phyloP scores from a whole-genome alignment of 2,329 filamentous ascomycete genomes.

The Hypoxylon sp. region DNA sequence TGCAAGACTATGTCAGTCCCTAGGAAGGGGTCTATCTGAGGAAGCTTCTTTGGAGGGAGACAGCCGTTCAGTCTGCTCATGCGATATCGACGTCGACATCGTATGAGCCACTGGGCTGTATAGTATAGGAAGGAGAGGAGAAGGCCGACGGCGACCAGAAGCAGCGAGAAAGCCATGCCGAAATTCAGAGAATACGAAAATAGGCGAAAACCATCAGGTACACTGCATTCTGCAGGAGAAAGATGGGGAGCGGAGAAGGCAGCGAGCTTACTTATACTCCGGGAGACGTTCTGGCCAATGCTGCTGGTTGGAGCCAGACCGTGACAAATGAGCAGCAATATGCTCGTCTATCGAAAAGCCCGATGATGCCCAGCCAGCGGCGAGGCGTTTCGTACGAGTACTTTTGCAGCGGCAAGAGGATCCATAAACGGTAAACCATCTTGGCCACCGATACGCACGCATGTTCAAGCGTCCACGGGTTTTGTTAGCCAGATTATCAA shows the following conservation, averaged over 20 bases:
- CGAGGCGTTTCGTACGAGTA: slow-evolving; percentile 30
- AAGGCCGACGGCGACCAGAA: slow-evolving; percentile 32
- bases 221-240: slow-evolving; percentile 33
- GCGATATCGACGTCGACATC: slow-evolving; percentile 30
- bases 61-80: slow-evolving; percentile 40
- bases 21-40: slow-evolving; percentile 39
- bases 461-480: slow-evolving; percentile 42
- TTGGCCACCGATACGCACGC: slow-evolving; percentile 42
- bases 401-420: slow-evolving; percentile 39
- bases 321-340: slow-evolving; percentile 36
- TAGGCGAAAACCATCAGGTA: slow-evolving; percentile 23
- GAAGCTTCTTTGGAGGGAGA: slow-evolving; percentile 41
- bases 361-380: slow-evolving; percentile 42
- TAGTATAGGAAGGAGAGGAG: slow-evolving; percentile 31
- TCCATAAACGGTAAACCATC: slow-evolving; percentile 35
- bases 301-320: slow-evolving; percentile 37
- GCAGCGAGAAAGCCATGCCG: slow-evolving; percentile 40
- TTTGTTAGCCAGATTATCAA: slow-evolving; percentile 42
- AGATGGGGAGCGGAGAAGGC: slow-evolving; percentile 39
- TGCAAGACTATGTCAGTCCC: slow-evolving; percentile 41
- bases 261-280: slow-evolving; percentile 41
- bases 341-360: slow-evolving; percentile 29
- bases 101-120: slow-evolving; percentile 34
- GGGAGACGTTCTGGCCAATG: slow-evolving; percentile 33
- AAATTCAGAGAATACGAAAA: slow-evolving; percentile 4